Evolutionary conservation across 495 filamentous ascomycete species (phyloP), one percentile per base, ranked within the genome.

Genomic region (Bacidia gigantensis): DNA sequence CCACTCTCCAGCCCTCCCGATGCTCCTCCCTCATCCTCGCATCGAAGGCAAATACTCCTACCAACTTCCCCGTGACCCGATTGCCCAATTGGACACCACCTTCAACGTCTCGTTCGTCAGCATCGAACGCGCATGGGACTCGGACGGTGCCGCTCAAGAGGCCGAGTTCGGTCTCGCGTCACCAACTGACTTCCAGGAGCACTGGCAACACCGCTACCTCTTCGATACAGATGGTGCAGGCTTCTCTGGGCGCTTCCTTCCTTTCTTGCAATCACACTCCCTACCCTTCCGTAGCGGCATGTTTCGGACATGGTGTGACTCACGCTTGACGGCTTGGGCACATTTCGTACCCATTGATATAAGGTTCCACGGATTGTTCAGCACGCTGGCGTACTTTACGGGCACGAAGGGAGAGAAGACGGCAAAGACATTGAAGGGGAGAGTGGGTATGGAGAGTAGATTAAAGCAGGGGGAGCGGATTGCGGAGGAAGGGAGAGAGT

Each of bases 301-400:
- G 2, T 88, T 89, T 63, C 70, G 77, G 2, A 76, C 86, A 56
- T 92, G 86, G 86, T 87, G 78, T 61, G 81, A 82, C 49, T 74
- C 78, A 21, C 75, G 86, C 0, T 60, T 92, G 14, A 69, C 72
- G 49, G 75, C 86, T 3, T 92, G 85, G 85, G 65, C 77, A 20
- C 85, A 92, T 63, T 92, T 86, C 49, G 80, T 89, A 0, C 86
- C 86, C 0, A 52, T 88, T 2, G 86, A 89, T 59, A 53, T 83
- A 3, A 73, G 86, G 3, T 74, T 77, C 17, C 81, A 84, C 51
- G 80, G 70, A 0, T 62, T 87, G 41, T 80, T 79, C 61, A 75
- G 75, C 54, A 81, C 80, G 0, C 58, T 85, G 48, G 75, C 80
- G 0, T 85, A 83, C 62, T 87, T 87, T 54, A 60, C 64, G 0